These are phyloP conservation scores for Pythium chondricola DNA, from an alignment of 352 stramenopile genomes.

Conservation along the genomic window DNA sequence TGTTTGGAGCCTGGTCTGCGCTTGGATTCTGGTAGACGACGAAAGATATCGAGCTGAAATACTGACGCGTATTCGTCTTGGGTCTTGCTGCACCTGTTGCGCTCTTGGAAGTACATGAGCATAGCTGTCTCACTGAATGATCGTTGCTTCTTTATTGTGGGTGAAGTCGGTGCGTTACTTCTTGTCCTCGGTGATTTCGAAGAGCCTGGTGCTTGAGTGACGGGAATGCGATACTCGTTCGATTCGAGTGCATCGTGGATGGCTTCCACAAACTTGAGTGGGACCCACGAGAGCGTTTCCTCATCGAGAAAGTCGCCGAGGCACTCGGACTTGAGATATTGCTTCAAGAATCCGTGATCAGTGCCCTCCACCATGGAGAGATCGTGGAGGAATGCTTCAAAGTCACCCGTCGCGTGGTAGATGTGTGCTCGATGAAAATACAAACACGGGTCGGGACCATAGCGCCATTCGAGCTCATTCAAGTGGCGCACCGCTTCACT, in stretches of 20 bases:
- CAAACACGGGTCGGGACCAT: constrained; percentile 43
- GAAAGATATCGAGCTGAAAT: constrained; percentile 37
- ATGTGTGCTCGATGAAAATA: constrained; percentile 58
- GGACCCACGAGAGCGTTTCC: constrained; percentile 58
- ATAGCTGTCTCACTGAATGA: constrained; percentile 32
- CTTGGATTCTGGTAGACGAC: constrained; percentile 23
- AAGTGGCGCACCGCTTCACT: constrained; percentile 40
- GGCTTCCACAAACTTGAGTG: constrained; percentile 29
- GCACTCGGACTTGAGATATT: constrained; percentile 29
- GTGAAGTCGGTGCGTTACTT: no score
- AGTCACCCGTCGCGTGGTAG: constrained; percentile 36
- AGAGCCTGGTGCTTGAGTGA: not conserved
- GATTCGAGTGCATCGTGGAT: constrained; percentile 30
- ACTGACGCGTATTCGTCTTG: constrained; percentile 48
- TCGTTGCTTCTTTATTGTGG: constrained; percentile 13
- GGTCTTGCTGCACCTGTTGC: constrained; percentile 15
- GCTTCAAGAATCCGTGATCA: constrained; percentile 32
- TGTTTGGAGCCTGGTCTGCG: constrained; percentile 1
- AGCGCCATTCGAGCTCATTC: constrained; percentile 47
- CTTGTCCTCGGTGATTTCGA: no score
- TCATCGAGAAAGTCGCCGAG: constrained; percentile 50
- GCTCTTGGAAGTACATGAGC: constrained; percentile 38
- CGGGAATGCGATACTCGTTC: constrained; percentile 32
- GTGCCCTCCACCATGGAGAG: constrained; percentile 43
- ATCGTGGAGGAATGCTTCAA: constrained; percentile 38